phyloP scores from a whole-genome alignment of 306 rosid genomes.

The Sindora glabra region DNA sequence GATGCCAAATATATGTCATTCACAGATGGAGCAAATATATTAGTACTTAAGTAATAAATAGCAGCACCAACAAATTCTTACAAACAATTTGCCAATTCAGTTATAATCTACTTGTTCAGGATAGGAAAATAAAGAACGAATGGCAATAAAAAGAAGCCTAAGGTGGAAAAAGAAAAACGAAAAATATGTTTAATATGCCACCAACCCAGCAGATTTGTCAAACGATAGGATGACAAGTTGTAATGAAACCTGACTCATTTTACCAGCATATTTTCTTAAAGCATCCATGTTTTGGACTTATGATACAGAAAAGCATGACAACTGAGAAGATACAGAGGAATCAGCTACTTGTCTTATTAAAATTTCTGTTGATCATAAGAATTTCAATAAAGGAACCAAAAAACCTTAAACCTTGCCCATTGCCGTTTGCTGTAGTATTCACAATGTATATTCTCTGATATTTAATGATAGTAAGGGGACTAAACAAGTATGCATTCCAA shows the following conservation, averaged over 20 bases:
- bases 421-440: neutral
- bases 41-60: neutral
- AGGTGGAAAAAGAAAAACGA: neutral
- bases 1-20: neutral
- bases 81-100: neutral
- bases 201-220: neutral
- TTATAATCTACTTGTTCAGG: neutral
- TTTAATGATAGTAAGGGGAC: neutral
- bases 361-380: neutral
- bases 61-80: neutral
- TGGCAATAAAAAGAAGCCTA: neutral
- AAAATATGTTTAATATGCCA: neutral
- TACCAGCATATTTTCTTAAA: neutral
- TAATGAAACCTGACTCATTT: neutral
- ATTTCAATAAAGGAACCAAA: neutral
- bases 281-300: neutral
- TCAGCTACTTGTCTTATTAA: neutral
- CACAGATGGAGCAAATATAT: neutral
- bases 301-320: neutral
- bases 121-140: neutral
- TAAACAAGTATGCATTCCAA: neutral
- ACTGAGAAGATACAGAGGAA: neutral
- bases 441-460: conserved; percentile 1
- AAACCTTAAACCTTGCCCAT: neutral
- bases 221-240: neutral